A percentile compares a stretch with the other conserved stretches of the same genome.
Evolutionary conservation across 2,329 filamentous ascomycete species (phyloP).

Genomic region (Botrytis fabae): DNA sequence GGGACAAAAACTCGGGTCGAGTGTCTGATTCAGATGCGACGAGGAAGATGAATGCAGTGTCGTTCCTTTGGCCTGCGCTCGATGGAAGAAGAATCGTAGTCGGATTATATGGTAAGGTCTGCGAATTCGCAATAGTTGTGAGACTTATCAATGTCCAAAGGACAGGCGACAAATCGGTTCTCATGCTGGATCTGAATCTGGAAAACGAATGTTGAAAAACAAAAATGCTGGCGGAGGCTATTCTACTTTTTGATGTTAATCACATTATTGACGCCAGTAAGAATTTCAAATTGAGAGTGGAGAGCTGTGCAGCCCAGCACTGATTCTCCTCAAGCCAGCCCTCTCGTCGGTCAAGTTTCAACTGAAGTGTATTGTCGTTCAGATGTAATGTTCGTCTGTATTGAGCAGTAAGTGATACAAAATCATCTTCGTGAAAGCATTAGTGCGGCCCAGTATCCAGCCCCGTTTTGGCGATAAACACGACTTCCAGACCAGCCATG

Average conservation of each 20-base stretch:
- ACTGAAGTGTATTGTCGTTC: background rate
- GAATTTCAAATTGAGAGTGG: constrained; percentile 7
- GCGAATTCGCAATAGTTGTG: constrained; percentile 35
- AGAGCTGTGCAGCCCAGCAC: constrained; percentile 29
- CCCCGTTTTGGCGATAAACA: constrained; percentile 19
- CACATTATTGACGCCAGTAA: constrained; percentile 28
- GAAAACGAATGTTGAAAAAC: constrained; percentile 20
- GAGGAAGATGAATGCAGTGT: constrained; percentile 68
- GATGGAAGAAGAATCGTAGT: constrained; percentile 66
- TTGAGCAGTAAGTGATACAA: background rate
- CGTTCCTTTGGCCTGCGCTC: constrained; percentile 48
- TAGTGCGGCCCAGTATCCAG: constrained; percentile 7
- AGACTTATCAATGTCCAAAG: constrained; percentile 29
- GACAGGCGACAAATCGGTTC: constrained; percentile 26
- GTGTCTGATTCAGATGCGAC: constrained; percentile 42
- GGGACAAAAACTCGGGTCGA: constrained; percentile 54
- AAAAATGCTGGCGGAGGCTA: constrained; percentile 22
- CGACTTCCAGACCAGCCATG: constrained; percentile 18
- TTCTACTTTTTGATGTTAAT: constrained; percentile 25
- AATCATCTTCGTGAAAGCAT: constrained; percentile 1
- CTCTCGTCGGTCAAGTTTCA: constrained; percentile 3
- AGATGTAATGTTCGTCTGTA: background rate
- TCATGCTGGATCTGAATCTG: constrained; percentile 31
- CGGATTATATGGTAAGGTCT: constrained; percentile 71
- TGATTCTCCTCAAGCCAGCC: constrained; percentile 22